Conservation (phyloP, 257 asterid species). For the Scutellaria baicalensis region DNA sequence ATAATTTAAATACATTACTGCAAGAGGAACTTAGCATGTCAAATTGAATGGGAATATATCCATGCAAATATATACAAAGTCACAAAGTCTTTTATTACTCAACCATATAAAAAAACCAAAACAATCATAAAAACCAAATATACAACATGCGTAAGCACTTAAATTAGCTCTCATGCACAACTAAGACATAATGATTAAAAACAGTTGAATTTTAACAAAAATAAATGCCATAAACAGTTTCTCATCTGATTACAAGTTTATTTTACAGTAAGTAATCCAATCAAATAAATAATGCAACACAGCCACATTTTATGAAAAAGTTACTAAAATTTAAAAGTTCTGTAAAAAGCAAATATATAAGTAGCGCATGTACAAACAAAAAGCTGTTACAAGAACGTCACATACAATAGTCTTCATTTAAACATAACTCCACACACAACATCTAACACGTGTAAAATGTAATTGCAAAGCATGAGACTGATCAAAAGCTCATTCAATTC, state of each 20-base stretch:
- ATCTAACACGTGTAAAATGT: slow-evolving; percentile 2
- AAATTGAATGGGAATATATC: slow-evolving; percentile 4
- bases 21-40: slow-evolving; percentile 29
- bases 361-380: neutral
- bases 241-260: neutral
- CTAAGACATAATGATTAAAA: neutral
- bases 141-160: neutral
- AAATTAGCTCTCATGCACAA: slow-evolving; percentile 3
- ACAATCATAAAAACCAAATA: neutral
- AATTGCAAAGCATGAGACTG: neutral
- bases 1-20: slow-evolving; percentile 60
- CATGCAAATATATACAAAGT: neutral
- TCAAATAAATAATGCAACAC: neutral
- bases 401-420: neutral
- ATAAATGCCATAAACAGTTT: neutral
- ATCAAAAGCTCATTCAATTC: neutral
- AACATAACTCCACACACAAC: neutral
- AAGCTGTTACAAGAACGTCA: neutral
- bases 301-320: neutral
- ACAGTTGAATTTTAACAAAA: neutral
- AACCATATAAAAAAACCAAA: neutral
- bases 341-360: neutral
- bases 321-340: neutral
- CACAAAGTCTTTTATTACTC: neutral
- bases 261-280: neutral